Base-by-base conservation (phyloP, 2,329 filamentous ascomycete genomes). In the Hypomyces perniciosus region DNA sequence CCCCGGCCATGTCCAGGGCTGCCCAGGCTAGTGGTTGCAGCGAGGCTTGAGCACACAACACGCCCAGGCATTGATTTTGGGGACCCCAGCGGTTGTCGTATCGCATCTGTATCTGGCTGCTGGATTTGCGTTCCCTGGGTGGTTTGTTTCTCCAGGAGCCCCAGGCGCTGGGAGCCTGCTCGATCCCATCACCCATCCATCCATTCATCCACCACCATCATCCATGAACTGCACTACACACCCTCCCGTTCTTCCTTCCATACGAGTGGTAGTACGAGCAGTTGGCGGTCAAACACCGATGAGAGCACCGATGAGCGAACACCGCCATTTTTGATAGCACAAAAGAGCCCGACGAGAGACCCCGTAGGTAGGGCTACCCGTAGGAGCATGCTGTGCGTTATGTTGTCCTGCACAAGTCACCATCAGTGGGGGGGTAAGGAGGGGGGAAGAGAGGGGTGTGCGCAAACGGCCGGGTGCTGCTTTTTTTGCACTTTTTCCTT, bases 221-320 rank as follows among this genome's bases (percentile, higher is more conserved):
- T 37, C 34, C 34, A 37, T 37, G 9, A 9, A 20, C 20, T 3
- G 20, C 20, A 20, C 20, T 20, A 3, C 20, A 20, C 20, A 3
- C 20, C 20, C 20, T 20, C 20, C 20, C 20, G 3, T 20, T 20
- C 20, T 20, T 20, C 20, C 20, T 20, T 20, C 20, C 20, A 20
- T 20, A 20, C 20, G 20, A 20, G 20, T 20, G 20, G 20, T 20
- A 20, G 20, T 20, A 20, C 20, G 20, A 20, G 20, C 20, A 20
- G 13, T 38, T 44, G 50, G 50, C 50, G 50, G 50, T 51, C 50
- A 51, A 47, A 47, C 46, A 34, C 44, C 50, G 38, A 43, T 12
- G 12, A 35, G 33, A 12, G 12, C 7, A 13, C 37, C 38, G 35
- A 9, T 33, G 38, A 51, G 8, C 40, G 38, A 51, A 51, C 50